Evolutionary conservation across 495 filamentous ascomycete genomes (phyloP), one percentile per base, ranked within the genome.

Genomic region (Xylaria acuta): DNA sequence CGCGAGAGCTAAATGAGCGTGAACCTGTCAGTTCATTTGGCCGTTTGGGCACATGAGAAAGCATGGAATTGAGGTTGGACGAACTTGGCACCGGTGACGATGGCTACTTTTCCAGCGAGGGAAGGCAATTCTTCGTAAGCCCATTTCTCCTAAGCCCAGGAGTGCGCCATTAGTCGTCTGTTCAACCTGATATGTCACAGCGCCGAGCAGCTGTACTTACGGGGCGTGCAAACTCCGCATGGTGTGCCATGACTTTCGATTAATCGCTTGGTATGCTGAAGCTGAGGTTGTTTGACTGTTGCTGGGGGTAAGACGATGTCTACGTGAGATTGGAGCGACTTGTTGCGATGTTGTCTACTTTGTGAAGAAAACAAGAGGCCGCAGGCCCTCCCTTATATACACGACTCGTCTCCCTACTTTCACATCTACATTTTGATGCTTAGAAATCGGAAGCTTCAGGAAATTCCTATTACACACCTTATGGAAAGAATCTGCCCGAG

Each of bases 341-440:
- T 22, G 20, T 51, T 51, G 8, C 47, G n/a, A 51, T 51, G 47
- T 22, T 51, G 47, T 51, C 47, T 11, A 51, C 11, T 51, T 25
- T 25, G 6, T 14, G n/a, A 22, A 22, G 47, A 25, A n/a, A 51
- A 18, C n/a, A 25, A 9, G 47, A 51, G 47, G 8, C 47, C 47
- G 47, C n/a, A 51, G n/a, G n/a, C n/a, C n/a, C 47, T 51, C n/a
- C n/a, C n/a, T n/a, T 51, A 22, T 51, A 51, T 51, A 51, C n/a
- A 51, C 47, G 25, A 51, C 47, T 51, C 47, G n/a, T 22, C 47
- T 51, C 7, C n/a, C 47, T 22, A 22, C 47, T 51, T 51, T 51
- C n/a, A 51, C 11, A 0, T 22, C 47, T 25, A n/a, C 22, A 51
- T 22, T 3, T 3, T 22, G 47, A 51, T 51, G 47, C 47, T 51